phyloP scores from a whole-genome alignment of 441 rosid species.

The Erysimum cheiri region DNA sequence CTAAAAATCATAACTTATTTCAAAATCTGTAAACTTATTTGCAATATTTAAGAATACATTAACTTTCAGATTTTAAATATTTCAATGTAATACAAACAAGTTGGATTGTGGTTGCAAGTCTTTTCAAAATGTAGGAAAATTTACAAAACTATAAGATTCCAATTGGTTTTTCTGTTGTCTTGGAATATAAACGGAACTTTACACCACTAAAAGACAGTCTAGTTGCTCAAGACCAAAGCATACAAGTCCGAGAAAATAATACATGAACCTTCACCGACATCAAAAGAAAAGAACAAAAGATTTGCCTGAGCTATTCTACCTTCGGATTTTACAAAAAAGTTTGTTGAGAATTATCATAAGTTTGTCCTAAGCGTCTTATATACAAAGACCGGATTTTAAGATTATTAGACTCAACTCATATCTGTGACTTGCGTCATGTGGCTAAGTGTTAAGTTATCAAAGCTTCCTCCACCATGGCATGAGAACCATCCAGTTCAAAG shows the following conservation, averaged over 20 bases:
- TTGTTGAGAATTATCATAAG: conserved; percentile 31
- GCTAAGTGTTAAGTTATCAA: conserved; percentile 15
- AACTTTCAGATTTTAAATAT: neutral
- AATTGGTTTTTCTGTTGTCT: conserved; percentile 14
- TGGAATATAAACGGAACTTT: conserved; percentile 13
- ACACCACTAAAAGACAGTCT: conserved; percentile 2
- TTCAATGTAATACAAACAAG: neutral
- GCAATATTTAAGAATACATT: no score
- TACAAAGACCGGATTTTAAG: conserved; percentile 18
- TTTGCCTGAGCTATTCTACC: conserved; percentile 23
- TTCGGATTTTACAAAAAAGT: conserved; percentile 38
- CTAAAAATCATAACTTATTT: neutral
- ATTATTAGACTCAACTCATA: conserved; percentile 29
- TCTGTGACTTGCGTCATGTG: conserved; percentile 28
- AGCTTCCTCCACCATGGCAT: conserved; percentile 30
- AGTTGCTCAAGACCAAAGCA: conserved; percentile 5
- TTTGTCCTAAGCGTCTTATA: conserved; percentile 28
- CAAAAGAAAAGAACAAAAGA: conserved; percentile 14
- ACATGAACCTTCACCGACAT: neutral
- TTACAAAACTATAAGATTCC: conserved; percentile 7
- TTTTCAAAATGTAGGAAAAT: neutral
- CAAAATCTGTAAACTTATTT: no score
- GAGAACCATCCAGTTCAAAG: conserved; percentile 26
- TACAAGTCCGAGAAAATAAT: neutral
- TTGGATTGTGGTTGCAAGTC: neutral